Evolutionary conservation across 768 basidiomycete genomes (phyloP).

Genomic region (Lactifluus subvellereus): DNA sequence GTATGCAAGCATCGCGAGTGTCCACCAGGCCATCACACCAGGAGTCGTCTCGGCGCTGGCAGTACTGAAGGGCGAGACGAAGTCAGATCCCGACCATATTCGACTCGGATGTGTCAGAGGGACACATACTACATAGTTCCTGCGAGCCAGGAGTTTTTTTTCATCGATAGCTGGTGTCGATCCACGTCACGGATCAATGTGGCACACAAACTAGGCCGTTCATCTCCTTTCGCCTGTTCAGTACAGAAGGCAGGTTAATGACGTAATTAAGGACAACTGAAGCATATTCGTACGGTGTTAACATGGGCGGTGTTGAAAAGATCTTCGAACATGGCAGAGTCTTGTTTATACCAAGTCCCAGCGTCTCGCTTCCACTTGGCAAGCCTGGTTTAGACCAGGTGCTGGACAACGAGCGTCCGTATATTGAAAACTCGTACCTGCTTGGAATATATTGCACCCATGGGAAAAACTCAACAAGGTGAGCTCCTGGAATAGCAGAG

Average conservation of each 20-base stretch:
- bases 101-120: neutral
- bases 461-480: conserved; percentile 24
- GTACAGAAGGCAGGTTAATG: neutral
- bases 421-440: neutral
- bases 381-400: conserved; percentile 10
- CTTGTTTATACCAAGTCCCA: conserved; percentile 12
- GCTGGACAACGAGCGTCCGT: neutral
- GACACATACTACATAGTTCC: conserved; percentile 25
- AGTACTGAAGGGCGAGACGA: conserved; percentile 3
- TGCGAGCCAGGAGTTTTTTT: conserved; percentile 24
- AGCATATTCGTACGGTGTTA: conserved; percentile 4
- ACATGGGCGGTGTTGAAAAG: conserved; percentile 14
- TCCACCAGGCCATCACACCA: conserved; percentile 23
- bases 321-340: conserved; percentile 16
- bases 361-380: conserved; percentile 20
- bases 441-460: conserved; percentile 22
- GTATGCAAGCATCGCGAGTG: conserved; percentile 22
- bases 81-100: neutral
- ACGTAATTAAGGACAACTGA: no score
- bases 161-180: conserved; percentile 12
- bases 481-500: conserved; percentile 35
- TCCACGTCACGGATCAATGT: conserved; percentile 14
- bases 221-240: conserved; percentile 14
- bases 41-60: conserved; percentile 22
- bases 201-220: conserved; percentile 14